Evolutionary conservation across 139 green algal genomes (phyloP).

Genomic region (Yamagishiella unicocca): DNA sequence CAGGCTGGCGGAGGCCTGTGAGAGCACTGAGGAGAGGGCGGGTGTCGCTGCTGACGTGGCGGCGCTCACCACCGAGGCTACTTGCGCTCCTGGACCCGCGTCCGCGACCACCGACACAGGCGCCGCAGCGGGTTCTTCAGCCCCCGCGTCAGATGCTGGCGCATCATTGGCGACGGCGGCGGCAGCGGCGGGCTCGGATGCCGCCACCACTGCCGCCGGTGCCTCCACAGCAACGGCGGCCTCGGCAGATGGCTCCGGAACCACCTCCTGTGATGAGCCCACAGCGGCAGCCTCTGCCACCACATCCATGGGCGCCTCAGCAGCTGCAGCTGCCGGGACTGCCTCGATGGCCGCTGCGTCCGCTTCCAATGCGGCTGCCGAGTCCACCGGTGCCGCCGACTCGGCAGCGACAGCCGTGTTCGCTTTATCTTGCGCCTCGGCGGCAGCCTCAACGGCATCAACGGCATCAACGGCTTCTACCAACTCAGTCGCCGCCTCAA

Average conservation of each 20-base stretch:
- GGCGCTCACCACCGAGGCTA: not conserved
- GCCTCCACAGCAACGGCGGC: not conserved
- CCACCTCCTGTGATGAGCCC: too few species aligned
- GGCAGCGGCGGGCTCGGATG: not conserved
- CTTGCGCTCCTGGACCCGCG: not conserved
- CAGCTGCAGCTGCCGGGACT: not conserved
- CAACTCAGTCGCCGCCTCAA: not conserved
- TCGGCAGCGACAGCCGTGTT: not conserved
- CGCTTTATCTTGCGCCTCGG: not conserved
- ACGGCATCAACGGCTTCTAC: not conserved
- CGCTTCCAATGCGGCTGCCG: not conserved
- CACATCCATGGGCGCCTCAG: not conserved
- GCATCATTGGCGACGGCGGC: not conserved
- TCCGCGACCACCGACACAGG: not conserved
- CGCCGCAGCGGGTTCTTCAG: not conserved
- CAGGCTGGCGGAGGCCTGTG: not conserved
- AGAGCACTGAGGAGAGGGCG: not conserved
- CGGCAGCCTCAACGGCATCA: not conserved
- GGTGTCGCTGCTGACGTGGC: too few species aligned
- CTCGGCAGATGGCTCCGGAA: too few species aligned
- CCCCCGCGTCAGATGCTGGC: not conserved
- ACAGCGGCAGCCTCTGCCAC: not conserved
- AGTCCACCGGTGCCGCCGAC: not conserved
- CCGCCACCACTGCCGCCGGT: not conserved
- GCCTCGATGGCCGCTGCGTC: not conserved